Percentiles rank a stretch among this genome's conserved stretches.
These are phyloP conservation scores for Cladosporium sp. DNA, from an alignment of 2,329 filamentous ascomycete species.

Conservation along the genomic window DNA sequence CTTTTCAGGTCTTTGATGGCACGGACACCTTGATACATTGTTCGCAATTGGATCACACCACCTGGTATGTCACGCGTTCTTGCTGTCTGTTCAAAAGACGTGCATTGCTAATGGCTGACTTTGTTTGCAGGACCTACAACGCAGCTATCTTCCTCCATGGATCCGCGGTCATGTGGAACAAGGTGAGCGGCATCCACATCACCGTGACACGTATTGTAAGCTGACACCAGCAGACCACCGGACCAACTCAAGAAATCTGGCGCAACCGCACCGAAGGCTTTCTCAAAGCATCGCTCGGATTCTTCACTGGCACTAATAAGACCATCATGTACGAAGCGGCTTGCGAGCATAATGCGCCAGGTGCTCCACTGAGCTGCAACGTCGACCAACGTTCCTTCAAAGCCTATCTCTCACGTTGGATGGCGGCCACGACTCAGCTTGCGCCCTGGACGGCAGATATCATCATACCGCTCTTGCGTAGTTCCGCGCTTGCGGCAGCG, in stretches of 20 bases:
- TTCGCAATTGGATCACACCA: constrained; percentile 40
- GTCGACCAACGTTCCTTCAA: constrained; percentile 41
- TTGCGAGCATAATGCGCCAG: constrained; percentile 37
- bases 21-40: constrained; percentile 44
- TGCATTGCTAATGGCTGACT: constrained; percentile 22
- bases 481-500: constrained; percentile 53
- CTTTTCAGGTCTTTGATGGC: constrained; percentile 45
- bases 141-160: constrained; percentile 44
- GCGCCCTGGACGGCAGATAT: constrained; percentile 52
- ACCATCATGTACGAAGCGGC: constrained; percentile 42
- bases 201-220: background rate
- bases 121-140: constrained; percentile 45
- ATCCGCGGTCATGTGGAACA: constrained; percentile 46
- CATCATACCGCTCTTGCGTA: constrained; percentile 50
- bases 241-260: constrained; percentile 19
- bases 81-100: too few relatives aligned
- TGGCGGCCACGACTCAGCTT: constrained; percentile 53
- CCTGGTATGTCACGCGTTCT: constrained; percentile 31
- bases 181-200: constrained; percentile 6
- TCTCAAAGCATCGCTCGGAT: constrained; percentile 30
- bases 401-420: constrained; percentile 42
- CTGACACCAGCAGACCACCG: constrained; percentile 19
- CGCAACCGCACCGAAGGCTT: constrained; percentile 18
- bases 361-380: constrained; percentile 32
- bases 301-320: constrained; percentile 33